Evolutionary conservation across 1,284 basidiomycete species (phyloP).

Genomic region (Waitea zeae): DNA sequence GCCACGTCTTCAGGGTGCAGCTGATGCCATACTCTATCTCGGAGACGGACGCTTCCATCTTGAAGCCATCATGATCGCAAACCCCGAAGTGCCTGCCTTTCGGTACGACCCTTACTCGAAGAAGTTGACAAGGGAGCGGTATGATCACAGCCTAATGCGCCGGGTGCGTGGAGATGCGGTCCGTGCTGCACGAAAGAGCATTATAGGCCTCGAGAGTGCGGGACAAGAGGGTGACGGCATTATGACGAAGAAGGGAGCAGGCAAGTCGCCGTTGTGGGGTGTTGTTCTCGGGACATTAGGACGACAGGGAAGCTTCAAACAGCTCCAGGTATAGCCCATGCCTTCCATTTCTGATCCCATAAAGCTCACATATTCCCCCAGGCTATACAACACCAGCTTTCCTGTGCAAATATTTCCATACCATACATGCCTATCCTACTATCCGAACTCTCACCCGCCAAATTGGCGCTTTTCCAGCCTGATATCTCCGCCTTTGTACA

Average conservation of each 20-base stretch:
- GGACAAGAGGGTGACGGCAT: no score
- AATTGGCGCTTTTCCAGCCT: conserved; percentile 65
- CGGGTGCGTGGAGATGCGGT: conserved; percentile 64
- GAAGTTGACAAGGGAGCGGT: conserved; percentile 86
- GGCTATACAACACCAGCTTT: conserved; percentile 62
- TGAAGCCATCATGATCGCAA: conserved; percentile 98
- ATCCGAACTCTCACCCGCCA: conserved; percentile 91
- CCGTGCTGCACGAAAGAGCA: conserved; percentile 47
- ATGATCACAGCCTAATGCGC: conserved; percentile 85
- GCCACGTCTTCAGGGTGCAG: conserved; percentile 50
- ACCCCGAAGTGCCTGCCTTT: conserved; percentile 91
- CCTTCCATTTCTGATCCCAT: background rate
- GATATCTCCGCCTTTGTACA: conserved; percentile 84
- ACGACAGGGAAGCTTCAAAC: conserved; percentile 83
- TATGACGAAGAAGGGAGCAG: conserved; percentile 5
- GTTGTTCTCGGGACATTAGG: conserved; percentile 94
- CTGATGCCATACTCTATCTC: conserved; percentile 82
- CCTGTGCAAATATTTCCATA: conserved; percentile 30
- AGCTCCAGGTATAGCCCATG: conserved; percentile 42
- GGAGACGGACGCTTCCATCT: conserved; percentile 98
- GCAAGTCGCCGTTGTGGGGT: conserved; percentile 57
- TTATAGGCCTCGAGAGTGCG: conserved; percentile 17
- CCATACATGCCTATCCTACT: conserved; percentile 83
- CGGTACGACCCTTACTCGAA: conserved; percentile 98
- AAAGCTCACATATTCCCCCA: conserved; percentile 14